Evolutionary conservation across 2,329 filamentous ascomycete genomes (phyloP), one percentile per base, ranked within the genome.

Genomic region (Fonsecaea nubica): DNA sequence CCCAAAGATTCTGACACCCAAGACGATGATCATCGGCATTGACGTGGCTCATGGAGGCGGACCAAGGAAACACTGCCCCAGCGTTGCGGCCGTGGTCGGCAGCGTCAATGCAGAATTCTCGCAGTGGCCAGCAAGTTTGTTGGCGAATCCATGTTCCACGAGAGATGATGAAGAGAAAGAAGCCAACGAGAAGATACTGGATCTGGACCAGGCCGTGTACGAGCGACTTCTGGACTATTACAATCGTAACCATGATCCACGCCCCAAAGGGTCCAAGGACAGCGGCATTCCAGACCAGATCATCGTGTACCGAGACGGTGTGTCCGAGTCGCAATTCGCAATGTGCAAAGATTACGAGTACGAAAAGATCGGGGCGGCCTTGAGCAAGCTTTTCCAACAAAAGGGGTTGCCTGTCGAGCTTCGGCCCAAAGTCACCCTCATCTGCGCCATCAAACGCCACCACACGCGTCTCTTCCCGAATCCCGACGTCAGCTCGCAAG

Each of bases 31-130:
- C 1, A 87, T 96, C 8, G 93, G 93, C 0, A 90, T 95, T 71
- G 93, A 97, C 74, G 92, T 97, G 0, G 96, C 92, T 0, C 93
- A 97, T 73, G 93, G 93, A 0, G 93, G 92, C 0, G 86, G 86
- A 0, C 88, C 84, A 2, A 76, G 82, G 0, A 78, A 82, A 0
- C 77, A 77, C 0, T 58, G 65, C n/a, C 92, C 92, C 1, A 95
- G 91, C 76, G 84, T 96, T 62, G 92, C 92, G 2, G 92, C 88
- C 0, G 86, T 97, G 60, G 93, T 97, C 5, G 88, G 92, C 1
- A 96, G 89, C 54, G 77, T 90, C 4, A 90, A 96, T 75, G 77
- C 78, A 0, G 76, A 86, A 0, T 85, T 96, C 33, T 88, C 84
- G 0, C 92, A 96, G 74, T 97, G 91, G 87, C 92, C 92, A 0